Percentiles rank a stretch among this genome's conserved stretches.
phyloP scores from a whole-genome alignment of 139 green algal genomes.

The Tetratostichococcus sp. region DNA sequence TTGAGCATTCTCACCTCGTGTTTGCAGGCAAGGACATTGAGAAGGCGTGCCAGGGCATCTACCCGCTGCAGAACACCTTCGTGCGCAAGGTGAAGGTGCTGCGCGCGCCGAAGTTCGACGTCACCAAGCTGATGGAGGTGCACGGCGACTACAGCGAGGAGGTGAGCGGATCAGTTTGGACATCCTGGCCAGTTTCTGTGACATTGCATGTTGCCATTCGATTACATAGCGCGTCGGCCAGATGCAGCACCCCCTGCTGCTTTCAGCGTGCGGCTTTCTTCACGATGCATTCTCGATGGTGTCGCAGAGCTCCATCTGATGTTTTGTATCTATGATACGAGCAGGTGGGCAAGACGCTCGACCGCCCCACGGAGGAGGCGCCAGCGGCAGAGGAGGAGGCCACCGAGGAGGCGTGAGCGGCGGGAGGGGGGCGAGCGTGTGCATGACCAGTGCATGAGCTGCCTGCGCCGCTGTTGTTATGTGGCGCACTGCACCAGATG shows the following conservation, averaged over 20 bases:
- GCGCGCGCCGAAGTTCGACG: slow-evolving; percentile 96
- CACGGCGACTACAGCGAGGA: slow-evolving; percentile 86
- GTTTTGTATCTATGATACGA: too few relatives aligned
- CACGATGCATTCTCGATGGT: too few relatives aligned
- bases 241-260: too few relatives aligned
- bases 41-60: slow-evolving; percentile 91
- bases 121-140: slow-evolving; percentile 98
- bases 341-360: slow-evolving; percentile 20
- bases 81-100: slow-evolving; percentile 99
- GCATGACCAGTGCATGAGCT: too few relatives aligned
- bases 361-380: slow-evolving; percentile 38
- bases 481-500: too few relatives aligned
- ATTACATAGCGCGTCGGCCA: too few relatives aligned
- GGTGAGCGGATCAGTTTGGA: too few relatives aligned
- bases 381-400: slow-evolving; percentile 2
- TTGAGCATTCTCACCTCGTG: neutral
- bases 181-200: neutral
- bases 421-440: too few relatives aligned
- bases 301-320: too few relatives aligned
- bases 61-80: slow-evolving; percentile 90
- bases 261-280: too few relatives aligned
- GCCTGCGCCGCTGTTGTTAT: too few relatives aligned
- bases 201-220: too few relatives aligned
- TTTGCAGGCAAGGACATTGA: slow-evolving; percentile 87
- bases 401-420: slow-evolving; percentile 19